Conservation (phyloP, 768 basidiomycete genomes). For the Leccinum fibrillosum region DNA sequence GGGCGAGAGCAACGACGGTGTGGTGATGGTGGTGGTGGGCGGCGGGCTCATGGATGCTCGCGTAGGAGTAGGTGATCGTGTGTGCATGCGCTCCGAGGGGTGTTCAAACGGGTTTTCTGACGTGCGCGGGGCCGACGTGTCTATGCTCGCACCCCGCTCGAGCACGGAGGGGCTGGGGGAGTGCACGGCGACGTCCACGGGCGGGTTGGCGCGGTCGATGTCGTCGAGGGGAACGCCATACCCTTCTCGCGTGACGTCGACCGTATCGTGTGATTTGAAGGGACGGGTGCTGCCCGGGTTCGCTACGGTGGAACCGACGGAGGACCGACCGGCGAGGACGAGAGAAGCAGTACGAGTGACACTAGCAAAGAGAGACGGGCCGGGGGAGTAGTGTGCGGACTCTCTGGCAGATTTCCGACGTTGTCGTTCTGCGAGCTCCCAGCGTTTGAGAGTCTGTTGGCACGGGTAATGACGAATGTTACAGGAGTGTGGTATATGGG, state of each 20-base stretch:
- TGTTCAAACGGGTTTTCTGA: slow-evolving; percentile 46
- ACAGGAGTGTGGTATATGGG: neutral
- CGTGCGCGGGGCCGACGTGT: neutral
- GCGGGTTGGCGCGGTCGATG: slow-evolving; percentile 36
- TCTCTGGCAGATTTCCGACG: slow-evolving; percentile 72
- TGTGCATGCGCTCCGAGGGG: slow-evolving; percentile 17
- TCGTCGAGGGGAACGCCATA: slow-evolving; percentile 50
- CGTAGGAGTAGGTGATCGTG: neutral
- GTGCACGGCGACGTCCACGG: slow-evolving; percentile 37
- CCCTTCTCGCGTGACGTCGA: slow-evolving; percentile 36
- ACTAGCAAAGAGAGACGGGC: slow-evolving; percentile 50
- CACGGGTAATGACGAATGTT: no score
- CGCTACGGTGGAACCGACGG: slow-evolving; percentile 28
- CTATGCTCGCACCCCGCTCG: slow-evolving; percentile 13
- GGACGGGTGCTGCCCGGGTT: slow-evolving; percentile 36
- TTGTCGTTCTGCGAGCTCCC: slow-evolving; percentile 76
- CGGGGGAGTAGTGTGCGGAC: slow-evolving; percentile 31
- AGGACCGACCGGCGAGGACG: slow-evolving; percentile 48
- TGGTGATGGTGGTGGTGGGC: neutral
- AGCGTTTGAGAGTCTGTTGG: slow-evolving; percentile 67
- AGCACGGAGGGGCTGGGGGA: slow-evolving; percentile 21
- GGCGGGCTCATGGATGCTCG: neutral
- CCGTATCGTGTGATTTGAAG: slow-evolving; percentile 48
- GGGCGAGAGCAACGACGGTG: slow-evolving; percentile 18
- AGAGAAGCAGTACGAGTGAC: slow-evolving; percentile 58